Percentiles rank a stretch among this genome's conserved stretches.
Evolutionary conservation across 2,329 filamentous ascomycete genomes (phyloP).

Genomic region (Pseudogymnoascus sp.): DNA sequence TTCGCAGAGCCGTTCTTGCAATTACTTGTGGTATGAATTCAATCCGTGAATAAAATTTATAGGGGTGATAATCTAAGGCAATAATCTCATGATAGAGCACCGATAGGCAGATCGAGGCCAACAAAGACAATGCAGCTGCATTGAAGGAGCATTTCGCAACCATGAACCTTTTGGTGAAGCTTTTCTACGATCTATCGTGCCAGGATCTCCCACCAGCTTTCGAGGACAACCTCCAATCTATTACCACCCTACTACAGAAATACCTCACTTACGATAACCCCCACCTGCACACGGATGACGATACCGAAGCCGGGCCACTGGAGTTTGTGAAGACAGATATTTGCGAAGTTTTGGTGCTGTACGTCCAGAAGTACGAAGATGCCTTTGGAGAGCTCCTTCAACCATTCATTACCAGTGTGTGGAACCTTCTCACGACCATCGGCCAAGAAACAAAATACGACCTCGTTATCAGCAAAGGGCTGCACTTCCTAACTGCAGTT

Average conservation of each 20-base stretch:
- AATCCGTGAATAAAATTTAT: constrained; percentile 11
- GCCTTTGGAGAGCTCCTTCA: constrained; percentile 74
- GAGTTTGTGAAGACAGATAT: constrained; percentile 90
- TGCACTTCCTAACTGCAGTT: constrained; percentile 90
- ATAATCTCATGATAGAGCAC: constrained; percentile 41
- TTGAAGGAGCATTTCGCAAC: constrained; percentile 76
- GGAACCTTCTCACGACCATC: constrained; percentile 80
- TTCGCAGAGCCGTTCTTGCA: constrained; percentile 79
- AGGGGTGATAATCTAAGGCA: background rate
- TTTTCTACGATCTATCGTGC: constrained; percentile 94
- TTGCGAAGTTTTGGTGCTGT: constrained; percentile 82
- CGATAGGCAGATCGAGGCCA: constrained; percentile 63
- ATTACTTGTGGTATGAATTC: constrained; percentile 57
- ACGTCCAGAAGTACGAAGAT: constrained; percentile 91
- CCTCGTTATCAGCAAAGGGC: constrained; percentile 82
- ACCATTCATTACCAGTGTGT: constrained; percentile 82
- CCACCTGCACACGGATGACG: constrained; percentile 75
- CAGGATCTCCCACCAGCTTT: constrained; percentile 94
- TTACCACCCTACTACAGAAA: constrained; percentile 78
- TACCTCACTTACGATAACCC: constrained; percentile 85
- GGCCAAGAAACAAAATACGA: constrained; percentile 90
- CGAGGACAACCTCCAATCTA: constrained; percentile 73
- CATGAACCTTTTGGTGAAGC: constrained; percentile 79
- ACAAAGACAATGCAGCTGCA: constrained; percentile 63
- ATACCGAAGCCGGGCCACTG: constrained; percentile 74